Evolutionary conservation across 345 rosid genomes (phyloP), one percentile per base, ranked within the genome.

Genomic region (Gossypioides kirkii): DNA sequence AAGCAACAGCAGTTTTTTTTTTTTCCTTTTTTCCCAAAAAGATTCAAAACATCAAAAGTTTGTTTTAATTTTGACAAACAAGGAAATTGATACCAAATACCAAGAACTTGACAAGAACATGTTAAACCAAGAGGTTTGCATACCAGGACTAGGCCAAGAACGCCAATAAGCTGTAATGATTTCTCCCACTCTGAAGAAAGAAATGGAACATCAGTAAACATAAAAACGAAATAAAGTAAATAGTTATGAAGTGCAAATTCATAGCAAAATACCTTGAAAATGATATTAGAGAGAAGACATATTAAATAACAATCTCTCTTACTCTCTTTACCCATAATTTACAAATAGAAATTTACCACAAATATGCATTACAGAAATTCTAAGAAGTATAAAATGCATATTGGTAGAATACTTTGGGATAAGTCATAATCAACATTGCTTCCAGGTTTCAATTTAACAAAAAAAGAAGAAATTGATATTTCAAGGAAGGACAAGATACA

Each of bases 141-240:
- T 90, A 90, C 98, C 97, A 69, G 92, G 69, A 86, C 76, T 10
- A 94, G 78, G 74, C 98, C 97, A 72, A 92, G 10, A 60, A 92
- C 71, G 76, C 84, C 98, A 76, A 94, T 84, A 65, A 92, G 65
- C 82, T 94, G 98, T 74, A 94, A 77, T 11, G 95, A 86, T 82
- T 78, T 87, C 85, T 94, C 97, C 97, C 97, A 94, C 77, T 90
- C 98, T 94, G 96, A 32, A 73, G 69, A 26, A 71, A 47, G 60
- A 67, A 16, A 58, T 6, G 36, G 62, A 69, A 52, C 73, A 75
- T 65, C 38, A 22, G 53, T 45, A 22, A 22, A 26, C 55, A 58
- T 46, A 16, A 72, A 47, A 12, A 58, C 1, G 25, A 12, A 65
- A 45, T 10, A 45, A 45, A 18, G 61, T 11, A 28, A n/a, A 73